These are phyloP conservation scores for Oxytropis ochrocephala DNA, from an alignment of 306 rosid species.

Conservation along the genomic window DNA sequence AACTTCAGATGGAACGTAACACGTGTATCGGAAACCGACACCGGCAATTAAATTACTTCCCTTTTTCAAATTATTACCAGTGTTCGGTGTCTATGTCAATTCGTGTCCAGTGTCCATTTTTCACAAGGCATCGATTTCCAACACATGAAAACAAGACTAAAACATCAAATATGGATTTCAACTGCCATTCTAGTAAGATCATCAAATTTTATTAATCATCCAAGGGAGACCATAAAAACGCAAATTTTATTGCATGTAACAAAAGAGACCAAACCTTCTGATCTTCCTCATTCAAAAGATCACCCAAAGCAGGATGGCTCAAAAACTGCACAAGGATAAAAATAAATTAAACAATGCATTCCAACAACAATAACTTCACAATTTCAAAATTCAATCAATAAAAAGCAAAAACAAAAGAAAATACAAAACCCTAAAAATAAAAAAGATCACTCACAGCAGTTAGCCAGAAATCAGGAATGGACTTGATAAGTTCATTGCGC, in stretches of 20 bases:
- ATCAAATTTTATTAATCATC: background rate
- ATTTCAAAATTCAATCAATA: background rate
- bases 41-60: too few species aligned
- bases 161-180: background rate
- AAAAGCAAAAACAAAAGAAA: background rate
- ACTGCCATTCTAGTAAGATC: background rate
- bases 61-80: too few species aligned
- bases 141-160: background rate
- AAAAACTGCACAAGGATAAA: slow-evolving; percentile 52
- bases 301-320: slow-evolving; percentile 83
- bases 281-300: slow-evolving; percentile 66
- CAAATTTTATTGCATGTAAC: background rate
- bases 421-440: background rate
- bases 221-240: background rate
- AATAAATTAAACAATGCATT: background rate
- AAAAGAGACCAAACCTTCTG: slow-evolving; percentile 51
- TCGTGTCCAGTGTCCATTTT: too few species aligned
- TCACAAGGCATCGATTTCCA: too few species aligned
- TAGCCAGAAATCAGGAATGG: slow-evolving; percentile 84
- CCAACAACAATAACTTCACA: background rate
- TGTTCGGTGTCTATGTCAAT: too few species aligned
- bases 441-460: slow-evolving; percentile 63
- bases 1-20: too few species aligned
- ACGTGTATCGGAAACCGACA: too few species aligned
- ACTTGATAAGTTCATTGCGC: slow-evolving; percentile 58